These are phyloP conservation scores for Cyclotella choctawhatcheeana DNA, from an alignment of 108 stramenopile species.

Conservation along the genomic window DNA sequence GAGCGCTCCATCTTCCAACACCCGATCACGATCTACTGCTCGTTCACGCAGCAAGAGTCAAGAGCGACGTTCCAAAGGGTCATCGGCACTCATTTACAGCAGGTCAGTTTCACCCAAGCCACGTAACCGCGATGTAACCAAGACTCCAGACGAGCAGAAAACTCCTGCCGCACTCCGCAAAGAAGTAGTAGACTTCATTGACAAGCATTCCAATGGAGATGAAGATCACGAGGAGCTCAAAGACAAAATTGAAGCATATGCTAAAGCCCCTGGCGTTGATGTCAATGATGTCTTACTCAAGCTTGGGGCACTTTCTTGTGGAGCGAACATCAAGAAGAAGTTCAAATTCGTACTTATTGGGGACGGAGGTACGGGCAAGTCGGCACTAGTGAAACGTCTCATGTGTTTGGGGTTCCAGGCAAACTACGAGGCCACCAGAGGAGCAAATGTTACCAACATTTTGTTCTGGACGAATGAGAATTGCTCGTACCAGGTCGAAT, in stretches of 20 bases:
- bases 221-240: neutral
- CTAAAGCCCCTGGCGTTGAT: neutral
- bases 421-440: neutral
- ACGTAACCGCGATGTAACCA: neutral
- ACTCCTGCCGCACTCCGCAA: neutral
- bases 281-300: neutral
- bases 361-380: neutral
- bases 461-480: neutral
- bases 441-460: neutral
- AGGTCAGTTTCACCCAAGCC: constrained; percentile 5
- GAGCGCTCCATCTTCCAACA: neutral
- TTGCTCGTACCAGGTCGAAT: neutral
- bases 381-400: neutral
- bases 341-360: neutral
- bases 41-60: constrained; percentile 3
- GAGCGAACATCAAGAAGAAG: neutral
- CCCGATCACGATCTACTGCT: constrained; percentile 1
- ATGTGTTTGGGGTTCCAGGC: neutral
- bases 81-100: neutral
- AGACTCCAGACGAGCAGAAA: neutral
- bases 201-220: neutral
- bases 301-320: neutral
- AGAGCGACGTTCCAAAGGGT: neutral
- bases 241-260: neutral
- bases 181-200: neutral